These are phyloP conservation scores for Epichloe brachyelytri DNA, from an alignment of 2,329 filamentous ascomycete genomes.

Conservation along the genomic window DNA sequence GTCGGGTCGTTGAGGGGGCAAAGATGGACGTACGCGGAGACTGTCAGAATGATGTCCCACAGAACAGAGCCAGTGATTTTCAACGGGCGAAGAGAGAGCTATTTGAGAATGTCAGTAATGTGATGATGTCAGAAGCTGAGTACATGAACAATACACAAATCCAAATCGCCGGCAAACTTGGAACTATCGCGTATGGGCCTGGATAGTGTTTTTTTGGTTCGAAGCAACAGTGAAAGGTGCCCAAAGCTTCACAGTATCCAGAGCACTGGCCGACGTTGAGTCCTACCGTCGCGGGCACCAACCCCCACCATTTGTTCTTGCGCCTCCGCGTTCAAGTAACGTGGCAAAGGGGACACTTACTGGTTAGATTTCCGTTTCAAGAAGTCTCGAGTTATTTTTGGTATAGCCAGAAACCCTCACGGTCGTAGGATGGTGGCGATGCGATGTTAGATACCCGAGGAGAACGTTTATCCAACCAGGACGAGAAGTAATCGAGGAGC, in stretches of 20 bases:
- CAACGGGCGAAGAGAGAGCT: neutral
- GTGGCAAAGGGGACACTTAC: neutral
- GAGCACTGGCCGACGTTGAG: neutral
- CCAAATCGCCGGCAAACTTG: neutral
- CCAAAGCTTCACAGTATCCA: neutral
- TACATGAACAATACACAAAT: neutral
- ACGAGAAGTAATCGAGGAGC: neutral
- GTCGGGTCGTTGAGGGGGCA: neutral
- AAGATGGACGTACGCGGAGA: conserved; percentile 5
- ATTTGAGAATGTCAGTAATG: conserved; percentile 2
- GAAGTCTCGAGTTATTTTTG: neutral
- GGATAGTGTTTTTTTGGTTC: neutral
- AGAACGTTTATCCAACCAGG: neutral
- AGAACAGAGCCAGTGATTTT: conserved; percentile 9
- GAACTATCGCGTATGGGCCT: neutral
- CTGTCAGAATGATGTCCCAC: conserved; percentile 12
- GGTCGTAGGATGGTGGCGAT: neutral
- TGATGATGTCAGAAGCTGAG: neutral
- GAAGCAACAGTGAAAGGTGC: neutral
- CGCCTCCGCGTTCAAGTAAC: neutral
- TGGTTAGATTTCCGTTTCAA: neutral
- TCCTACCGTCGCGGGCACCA: neutral
- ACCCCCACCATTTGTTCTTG: neutral
- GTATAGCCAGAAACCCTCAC: neutral
- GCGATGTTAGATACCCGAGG: neutral